A percentile compares a stretch with the other conserved stretches of the same genome.
Evolutionary conservation across 441 rosid genomes (phyloP).

Genomic region (Manihot esculenta): DNA sequence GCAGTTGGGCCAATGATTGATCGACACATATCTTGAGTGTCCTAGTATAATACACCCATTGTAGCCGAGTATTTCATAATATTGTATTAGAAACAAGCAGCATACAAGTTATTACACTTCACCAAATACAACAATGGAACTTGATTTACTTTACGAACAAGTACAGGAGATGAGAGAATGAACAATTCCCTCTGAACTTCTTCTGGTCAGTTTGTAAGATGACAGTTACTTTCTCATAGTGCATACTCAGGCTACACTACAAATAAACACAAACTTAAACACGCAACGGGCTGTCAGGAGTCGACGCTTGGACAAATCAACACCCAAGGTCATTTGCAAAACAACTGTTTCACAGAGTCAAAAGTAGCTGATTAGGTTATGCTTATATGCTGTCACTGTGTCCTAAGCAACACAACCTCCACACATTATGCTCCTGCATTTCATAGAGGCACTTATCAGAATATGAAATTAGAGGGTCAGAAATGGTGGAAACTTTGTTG

Average conservation of each 20-base stretch:
- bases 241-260: constrained; percentile 25
- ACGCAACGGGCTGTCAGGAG: constrained; percentile 14
- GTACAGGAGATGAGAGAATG: constrained; percentile 32
- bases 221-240: neutral
- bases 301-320: constrained; percentile 13
- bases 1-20: too few relatives aligned
- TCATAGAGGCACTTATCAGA: neutral
- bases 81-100: constrained; percentile 4
- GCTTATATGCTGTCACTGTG: neutral
- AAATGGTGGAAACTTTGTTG: neutral
- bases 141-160: constrained; percentile 10
- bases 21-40: too few relatives aligned
- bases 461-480: neutral
- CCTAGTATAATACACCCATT: too few relatives aligned
- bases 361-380: neutral
- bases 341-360: constrained; percentile 5
- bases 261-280: constrained; percentile 12
- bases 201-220: constrained; percentile 21
- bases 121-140: constrained; percentile 19
- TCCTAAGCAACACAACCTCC: constrained; percentile 77
- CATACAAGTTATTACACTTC: constrained; percentile 6
- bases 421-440: constrained; percentile 75
- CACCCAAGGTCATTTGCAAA: constrained; percentile 13
- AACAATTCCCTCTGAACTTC: constrained; percentile 37
- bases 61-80: neutral